Evolutionary conservation across 1,284 basidiomycete genomes (phyloP).

Genomic region (Boletus putidus): DNA sequence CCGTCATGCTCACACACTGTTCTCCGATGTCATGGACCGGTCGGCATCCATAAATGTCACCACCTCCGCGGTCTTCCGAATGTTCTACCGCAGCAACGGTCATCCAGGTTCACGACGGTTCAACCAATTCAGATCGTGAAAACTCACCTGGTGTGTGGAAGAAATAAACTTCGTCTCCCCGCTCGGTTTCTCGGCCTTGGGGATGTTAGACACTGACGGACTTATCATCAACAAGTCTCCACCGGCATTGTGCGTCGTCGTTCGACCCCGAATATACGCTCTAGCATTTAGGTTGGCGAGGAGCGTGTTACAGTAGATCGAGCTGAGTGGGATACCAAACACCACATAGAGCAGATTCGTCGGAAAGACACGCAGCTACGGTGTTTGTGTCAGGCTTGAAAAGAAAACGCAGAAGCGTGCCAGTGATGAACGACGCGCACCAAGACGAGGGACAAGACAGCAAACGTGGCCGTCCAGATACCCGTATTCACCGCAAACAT

Average conservation of each 20-base stretch:
- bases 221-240: not conserved
- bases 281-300: slow-evolving; percentile 24
- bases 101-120: not conserved
- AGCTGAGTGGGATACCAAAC: slow-evolving; percentile 2
- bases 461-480: slow-evolving; percentile 16
- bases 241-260: not conserved
- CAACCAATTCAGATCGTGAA: not conserved
- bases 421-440: slow-evolving; percentile 1
- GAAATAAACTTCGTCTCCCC: not conserved
- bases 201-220: not conserved
- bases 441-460: slow-evolving; percentile 11
- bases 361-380: not conserved
- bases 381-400: not conserved
- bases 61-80: not conserved
- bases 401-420: rapidly evolving
- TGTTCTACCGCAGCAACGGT: not conserved
- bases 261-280: slow-evolving; percentile 6
- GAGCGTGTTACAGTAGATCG: slow-evolving; percentile 22
- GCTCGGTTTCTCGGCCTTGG: not conserved
- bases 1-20: not conserved
- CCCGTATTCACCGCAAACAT: slow-evolving; percentile 20
- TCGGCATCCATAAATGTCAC: not conserved
- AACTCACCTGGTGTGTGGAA: not conserved
- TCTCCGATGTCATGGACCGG: not conserved
- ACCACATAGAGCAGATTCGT: not conserved